Evolutionary conservation across 1,284 basidiomycete species (phyloP), one percentile per base, ranked within the genome.

Genomic region (Puccinia horiana): DNA sequence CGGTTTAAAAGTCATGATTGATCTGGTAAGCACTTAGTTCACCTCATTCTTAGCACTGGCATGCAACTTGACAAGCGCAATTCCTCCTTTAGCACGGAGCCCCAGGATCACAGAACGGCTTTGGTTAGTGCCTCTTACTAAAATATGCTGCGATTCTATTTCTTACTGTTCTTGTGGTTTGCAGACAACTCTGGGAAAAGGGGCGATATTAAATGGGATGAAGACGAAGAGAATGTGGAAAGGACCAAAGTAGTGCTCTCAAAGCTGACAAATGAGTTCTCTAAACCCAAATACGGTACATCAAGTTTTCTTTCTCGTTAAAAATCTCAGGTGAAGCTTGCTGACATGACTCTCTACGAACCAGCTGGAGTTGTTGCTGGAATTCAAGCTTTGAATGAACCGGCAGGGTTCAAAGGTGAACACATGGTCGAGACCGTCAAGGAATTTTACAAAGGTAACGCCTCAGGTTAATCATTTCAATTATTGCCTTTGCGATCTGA

Each of bases 1-100:
- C 85, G 91, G 91, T 5, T 87, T 98, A 82, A 95, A 95, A 86
- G 89, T 97, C 81, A 91, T 96, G 72, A 87, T 94, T 58, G 93
- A 94, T 87, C 88, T 94, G 32, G 77, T 80, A 56, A 80, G 54
- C 29, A 42, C 35, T 47, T 20, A n/a, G 12, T 0, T 52, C 20
- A 49, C 44, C n/a, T 14, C 12, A 5, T 47, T 47, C 20, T n/a
- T 9, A 56, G 5, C 5, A 20, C 11, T 0, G n/a, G 23, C 0
- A 49, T 37, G 16, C 42, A 0, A 14, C 42, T 9, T 77, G 58
- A 65, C 40, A n/a, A 47, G 18, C 44, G 23, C 2, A 23, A 26
- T 37, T 29, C 2, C n/a, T 12, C n/a, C 32, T 2, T 56, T 32
- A 75, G 26, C 88, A 89, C 82, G 87, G 88, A 23, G 88, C 86